Evolutionary conservation across 495 filamentous ascomycete species (phyloP).

Genomic region (Hapsidospora chrysogenum): DNA sequence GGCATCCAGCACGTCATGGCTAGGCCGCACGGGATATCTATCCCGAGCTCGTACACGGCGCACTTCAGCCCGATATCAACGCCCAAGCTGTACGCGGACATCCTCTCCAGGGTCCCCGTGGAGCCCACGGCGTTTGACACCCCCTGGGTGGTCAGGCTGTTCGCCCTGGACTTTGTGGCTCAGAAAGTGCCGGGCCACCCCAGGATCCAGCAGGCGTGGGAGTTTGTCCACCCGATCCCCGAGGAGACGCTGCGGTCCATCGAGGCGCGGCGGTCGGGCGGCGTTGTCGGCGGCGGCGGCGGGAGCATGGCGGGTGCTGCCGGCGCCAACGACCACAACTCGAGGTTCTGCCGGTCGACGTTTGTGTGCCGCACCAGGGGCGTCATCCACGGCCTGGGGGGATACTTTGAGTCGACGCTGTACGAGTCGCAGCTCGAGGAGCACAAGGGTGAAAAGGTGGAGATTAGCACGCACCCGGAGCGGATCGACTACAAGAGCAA

Average conservation of each 20-base stretch:
- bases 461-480: slow-evolving; percentile 84
- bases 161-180: slow-evolving; percentile 70
- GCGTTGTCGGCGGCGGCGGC: slow-evolving; percentile 34
- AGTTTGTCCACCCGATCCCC: slow-evolving; percentile 45
- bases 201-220: slow-evolving; percentile 51
- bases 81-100: slow-evolving; percentile 69
- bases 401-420: slow-evolving; percentile 89
- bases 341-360: slow-evolving; percentile 51
- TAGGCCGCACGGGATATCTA: slow-evolving; percentile 64
- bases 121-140: slow-evolving; percentile 74
- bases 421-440: slow-evolving; percentile 28
- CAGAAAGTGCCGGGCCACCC: slow-evolving; percentile 33
- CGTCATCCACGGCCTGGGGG: slow-evolving; percentile 78
- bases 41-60: slow-evolving; percentile 81
- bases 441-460: slow-evolving; percentile 34
- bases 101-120: slow-evolving; percentile 34
- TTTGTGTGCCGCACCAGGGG: slow-evolving; percentile 61
- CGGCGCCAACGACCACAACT: slow-evolving; percentile 76
- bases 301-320: slow-evolving; percentile 43
- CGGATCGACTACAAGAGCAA: slow-evolving; percentile 84
- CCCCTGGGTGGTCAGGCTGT: slow-evolving; percentile 83
- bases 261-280: slow-evolving; percentile 33
- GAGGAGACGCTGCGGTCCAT: slow-evolving; percentile 21
- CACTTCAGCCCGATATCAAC: slow-evolving; percentile 83
- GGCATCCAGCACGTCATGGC: slow-evolving; percentile 69